Evolutionary conservation across 2,329 filamentous ascomycete genomes (phyloP).

Genomic region (Talaromyces sp.): DNA sequence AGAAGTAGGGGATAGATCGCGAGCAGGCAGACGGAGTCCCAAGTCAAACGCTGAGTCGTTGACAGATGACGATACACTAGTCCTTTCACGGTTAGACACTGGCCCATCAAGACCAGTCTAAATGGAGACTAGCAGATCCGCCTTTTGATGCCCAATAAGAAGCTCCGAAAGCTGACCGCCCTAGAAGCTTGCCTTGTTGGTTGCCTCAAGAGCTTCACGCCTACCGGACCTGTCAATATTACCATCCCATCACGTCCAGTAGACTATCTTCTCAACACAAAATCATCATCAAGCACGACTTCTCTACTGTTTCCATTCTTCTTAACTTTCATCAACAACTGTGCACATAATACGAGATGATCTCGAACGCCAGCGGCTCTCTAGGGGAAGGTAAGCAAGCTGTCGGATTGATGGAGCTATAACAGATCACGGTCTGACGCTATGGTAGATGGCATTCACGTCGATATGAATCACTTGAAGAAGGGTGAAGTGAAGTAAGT

Average conservation of each 20-base stretch:
- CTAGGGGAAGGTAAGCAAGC: slow-evolving; percentile 42
- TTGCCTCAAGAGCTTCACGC: slow-evolving; percentile 18
- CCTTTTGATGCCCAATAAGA: slow-evolving; percentile 7
- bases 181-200: slow-evolving; percentile 16
- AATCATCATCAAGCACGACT: not conserved
- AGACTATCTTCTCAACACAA: not conserved
- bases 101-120: not conserved
- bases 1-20: not conserved
- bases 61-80: not conserved
- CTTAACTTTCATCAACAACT: not conserved
- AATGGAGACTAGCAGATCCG: not conserved
- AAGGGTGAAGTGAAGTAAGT: slow-evolving; percentile 97
- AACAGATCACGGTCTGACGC: not conserved
- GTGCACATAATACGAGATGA: slow-evolving; percentile 28
- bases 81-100: not conserved
- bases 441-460: slow-evolving; percentile 86
- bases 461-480: slow-evolving; percentile 98
- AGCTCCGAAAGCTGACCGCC: slow-evolving; percentile 12
- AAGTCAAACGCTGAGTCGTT: not conserved
- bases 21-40: not conserved
- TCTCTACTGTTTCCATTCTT: not conserved
- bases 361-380: slow-evolving; percentile 42
- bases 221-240: not conserved
- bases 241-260: not conserved
- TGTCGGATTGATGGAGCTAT: slow-evolving; percentile 13